These are phyloP conservation scores for Aspergillus nidulans DNA, from an alignment of 495 filamentous ascomycete genomes.

Conservation along the genomic window DNA sequence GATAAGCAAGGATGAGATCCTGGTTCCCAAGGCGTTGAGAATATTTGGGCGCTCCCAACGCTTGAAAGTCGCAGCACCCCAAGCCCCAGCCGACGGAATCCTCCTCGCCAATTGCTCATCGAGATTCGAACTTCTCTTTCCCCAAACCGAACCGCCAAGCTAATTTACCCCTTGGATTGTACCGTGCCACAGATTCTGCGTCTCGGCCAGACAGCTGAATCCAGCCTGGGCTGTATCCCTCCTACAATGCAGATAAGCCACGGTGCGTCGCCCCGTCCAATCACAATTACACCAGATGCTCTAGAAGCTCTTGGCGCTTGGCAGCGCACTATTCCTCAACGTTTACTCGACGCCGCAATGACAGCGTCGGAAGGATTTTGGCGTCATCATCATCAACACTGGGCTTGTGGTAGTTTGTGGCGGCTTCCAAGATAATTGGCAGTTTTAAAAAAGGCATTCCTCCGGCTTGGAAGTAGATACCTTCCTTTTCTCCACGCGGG, in stretches of 20 bases:
- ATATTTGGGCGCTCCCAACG: neutral
- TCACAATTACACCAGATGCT: neutral
- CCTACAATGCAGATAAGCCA: neutral
- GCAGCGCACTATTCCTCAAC: neutral
- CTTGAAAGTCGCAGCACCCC: too few relatives aligned
- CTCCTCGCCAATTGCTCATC: too few relatives aligned
- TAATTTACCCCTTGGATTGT: neutral
- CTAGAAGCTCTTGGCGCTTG: neutral
- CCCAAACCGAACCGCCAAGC: too few relatives aligned
- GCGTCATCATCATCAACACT: neutral
- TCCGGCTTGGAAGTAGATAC: neutral
- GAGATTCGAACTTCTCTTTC: too few relatives aligned
- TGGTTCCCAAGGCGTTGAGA: neutral
- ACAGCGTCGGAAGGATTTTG: neutral
- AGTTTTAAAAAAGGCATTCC: neutral
- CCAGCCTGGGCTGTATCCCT: neutral
- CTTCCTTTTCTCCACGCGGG: slow-evolving; percentile 4
- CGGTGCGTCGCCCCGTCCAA: neutral
- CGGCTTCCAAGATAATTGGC: neutral
- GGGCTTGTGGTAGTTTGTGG: neutral
- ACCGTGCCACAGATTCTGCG: neutral
- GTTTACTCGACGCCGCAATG: neutral
- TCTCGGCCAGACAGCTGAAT: neutral
- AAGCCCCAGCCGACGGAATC: too few relatives aligned
- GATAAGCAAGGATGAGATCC: slow-evolving; percentile 4